Evolutionary conservation across 208 protist genomes (phyloP), one percentile per base, ranked within the genome.

Genomic region (Porcisia deanei): DNA sequence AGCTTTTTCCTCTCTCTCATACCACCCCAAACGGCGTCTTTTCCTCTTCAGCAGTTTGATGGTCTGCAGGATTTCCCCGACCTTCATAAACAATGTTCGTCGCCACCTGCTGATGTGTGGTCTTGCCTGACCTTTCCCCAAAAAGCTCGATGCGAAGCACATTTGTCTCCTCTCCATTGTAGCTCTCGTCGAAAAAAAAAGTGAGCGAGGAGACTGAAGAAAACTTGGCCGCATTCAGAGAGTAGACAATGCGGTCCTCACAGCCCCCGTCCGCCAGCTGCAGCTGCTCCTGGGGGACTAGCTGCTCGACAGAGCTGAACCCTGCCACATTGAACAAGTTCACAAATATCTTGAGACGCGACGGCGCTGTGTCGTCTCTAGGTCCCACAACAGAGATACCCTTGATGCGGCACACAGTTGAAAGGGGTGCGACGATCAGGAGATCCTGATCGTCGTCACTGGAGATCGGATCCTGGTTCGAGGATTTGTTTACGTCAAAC

Each of bases 1-100:
- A 59, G 7, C 34, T 18, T 10, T 2, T 65, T 37, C 37, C n/a
- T 65, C n/a, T n/a, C 47, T 52, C 22, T 49, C 41, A 67, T 18
- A 39, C 47, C 2, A 88, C 75, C 47, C 75, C 81, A 64, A 88
- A 90, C 2, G 80, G 37, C 8, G 81, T 61, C 70, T 83, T 79
- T n/a, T 85, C 72, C 1, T 94, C 88, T 43, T 95, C 88, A 9
- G n/a, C 69, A 12, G 65, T 53, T 22, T 81, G 85, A 78, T 97
- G 91, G 68, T 97, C 93, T 1, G 93, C 91, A n/a, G 93, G 93
- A 65, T 97, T 97, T 45, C 90, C 80, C 37, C 87, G 84, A 2
- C 76, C 82, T 66, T 97, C 93, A 77, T 95, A 97, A 1, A 96
- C 91, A 58, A 97, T 80, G 76, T 97, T 97, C 12, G 90, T 96